Evolutionary conservation across 208 protist genomes (phyloP).

Genomic region (Acanthamoeba lenticulata): DNA sequence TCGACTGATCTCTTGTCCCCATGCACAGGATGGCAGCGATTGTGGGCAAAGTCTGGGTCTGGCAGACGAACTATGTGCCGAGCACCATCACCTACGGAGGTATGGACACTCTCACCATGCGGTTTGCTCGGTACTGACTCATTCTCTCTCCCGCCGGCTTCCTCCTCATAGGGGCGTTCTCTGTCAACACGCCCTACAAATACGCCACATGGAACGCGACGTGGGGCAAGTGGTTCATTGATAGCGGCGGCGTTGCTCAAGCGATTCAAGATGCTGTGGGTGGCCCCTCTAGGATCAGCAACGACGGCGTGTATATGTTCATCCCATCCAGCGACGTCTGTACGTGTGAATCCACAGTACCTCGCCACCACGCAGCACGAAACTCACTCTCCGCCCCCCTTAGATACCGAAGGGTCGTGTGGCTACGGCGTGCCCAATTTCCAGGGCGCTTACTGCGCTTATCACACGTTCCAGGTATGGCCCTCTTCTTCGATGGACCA

Average conservation of each 20-base stretch:
- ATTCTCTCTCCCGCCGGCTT: too few species aligned
- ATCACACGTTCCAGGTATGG: constrained; percentile 6
- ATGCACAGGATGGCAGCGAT: not conserved
- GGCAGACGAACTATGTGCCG: not conserved
- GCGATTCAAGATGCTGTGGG: not conserved
- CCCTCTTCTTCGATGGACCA: not conserved
- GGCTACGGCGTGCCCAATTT: constrained; percentile 29
- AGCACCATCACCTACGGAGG: not conserved
- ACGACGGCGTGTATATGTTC: constrained; percentile 46
- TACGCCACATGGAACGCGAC: constrained; percentile 13
- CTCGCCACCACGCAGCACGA: too few species aligned
- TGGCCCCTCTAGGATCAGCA: not conserved
- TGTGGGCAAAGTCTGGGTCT: not conserved
- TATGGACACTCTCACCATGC: too few species aligned
- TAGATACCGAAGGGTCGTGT: not conserved
- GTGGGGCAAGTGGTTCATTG: not conserved
- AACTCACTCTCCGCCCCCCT: too few species aligned
- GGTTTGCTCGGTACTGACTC: too few species aligned
- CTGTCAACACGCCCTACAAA: not conserved
- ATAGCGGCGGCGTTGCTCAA: not conserved
- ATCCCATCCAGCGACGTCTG: constrained; percentile 38
- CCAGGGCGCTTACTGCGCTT: constrained; percentile 11
- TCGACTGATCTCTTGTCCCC: not conserved
- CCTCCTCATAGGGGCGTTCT: not conserved
- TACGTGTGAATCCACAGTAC: too few species aligned